phyloP scores from a whole-genome alignment of 805 yeast genomes.

The Candida maesae region DNA sequence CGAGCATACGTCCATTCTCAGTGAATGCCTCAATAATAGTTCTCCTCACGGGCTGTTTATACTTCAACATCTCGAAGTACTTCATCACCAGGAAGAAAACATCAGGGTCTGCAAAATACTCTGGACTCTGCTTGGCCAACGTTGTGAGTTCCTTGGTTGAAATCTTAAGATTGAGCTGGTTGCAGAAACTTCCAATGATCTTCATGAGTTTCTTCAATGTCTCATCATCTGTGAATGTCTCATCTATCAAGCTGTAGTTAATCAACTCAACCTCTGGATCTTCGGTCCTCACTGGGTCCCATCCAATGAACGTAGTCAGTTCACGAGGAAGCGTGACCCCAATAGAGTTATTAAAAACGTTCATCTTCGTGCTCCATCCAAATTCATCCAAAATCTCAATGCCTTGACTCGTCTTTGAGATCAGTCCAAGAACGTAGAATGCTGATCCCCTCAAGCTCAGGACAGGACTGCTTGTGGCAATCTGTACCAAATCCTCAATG shows the following conservation, averaged over 20 bases:
- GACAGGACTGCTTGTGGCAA: slow-evolving; percentile 43
- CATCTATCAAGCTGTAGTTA: slow-evolving; percentile 11
- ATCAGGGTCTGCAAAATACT: slow-evolving; percentile 50
- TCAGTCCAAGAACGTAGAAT: slow-evolving; percentile 70
- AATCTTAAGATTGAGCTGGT: slow-evolving; percentile 47
- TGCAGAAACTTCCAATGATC: slow-evolving; percentile 52
- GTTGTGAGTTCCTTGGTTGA: slow-evolving; percentile 56
- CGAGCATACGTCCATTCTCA: slow-evolving; percentile 45
- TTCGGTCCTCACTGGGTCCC: slow-evolving; percentile 4
- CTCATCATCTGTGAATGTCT: slow-evolving; percentile 24
- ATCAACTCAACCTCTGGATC: slow-evolving; percentile 10
- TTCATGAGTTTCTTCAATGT: slow-evolving; percentile 29
- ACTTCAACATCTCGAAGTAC: slow-evolving; percentile 53
- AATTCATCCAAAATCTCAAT: slow-evolving; percentile 78
- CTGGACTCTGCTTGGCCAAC: slow-evolving; percentile 47
- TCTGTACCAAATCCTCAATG: slow-evolving; percentile 48
- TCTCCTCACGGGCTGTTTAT: slow-evolving; percentile 57
- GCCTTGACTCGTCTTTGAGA: slow-evolving; percentile 73
- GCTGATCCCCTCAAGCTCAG: slow-evolving; percentile 74
- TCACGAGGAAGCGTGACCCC: slow-evolving; percentile 40
- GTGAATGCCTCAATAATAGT: slow-evolving; percentile 65
- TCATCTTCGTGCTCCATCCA: slow-evolving; percentile 61
- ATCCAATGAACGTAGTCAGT: slow-evolving; percentile 29
- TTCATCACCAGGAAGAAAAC: slow-evolving; percentile 50
- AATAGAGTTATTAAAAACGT: slow-evolving; percentile 38